phyloP scores from a whole-genome alignment of 176 grass and related monocot species.

The Saccharum officinarum region DNA sequence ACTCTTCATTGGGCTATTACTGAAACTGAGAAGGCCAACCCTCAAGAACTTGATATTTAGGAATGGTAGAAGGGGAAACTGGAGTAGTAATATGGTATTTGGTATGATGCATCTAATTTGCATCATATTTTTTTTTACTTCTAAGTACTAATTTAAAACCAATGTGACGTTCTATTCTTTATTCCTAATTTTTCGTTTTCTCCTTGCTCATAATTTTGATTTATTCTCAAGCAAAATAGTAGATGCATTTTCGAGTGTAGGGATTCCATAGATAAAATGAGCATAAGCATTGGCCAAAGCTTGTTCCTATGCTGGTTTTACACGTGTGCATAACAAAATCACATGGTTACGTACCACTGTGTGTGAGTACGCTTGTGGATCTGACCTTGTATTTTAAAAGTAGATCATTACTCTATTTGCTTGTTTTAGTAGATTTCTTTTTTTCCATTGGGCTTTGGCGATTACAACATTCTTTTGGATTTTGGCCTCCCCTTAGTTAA shows the following conservation, averaged over 20 bases:
- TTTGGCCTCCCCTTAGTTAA: background rate
- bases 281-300: background rate
- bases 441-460: background rate
- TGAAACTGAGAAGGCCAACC: too few relatives aligned
- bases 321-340: background rate
- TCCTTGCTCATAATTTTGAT: background rate
- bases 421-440: background rate
- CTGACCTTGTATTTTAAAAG: background rate
- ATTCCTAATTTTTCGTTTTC: background rate
- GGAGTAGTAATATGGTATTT: background rate
- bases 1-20: background rate
- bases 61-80: background rate
- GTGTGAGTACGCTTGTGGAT: background rate
- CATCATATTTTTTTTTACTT: too few relatives aligned
- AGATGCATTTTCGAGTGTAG: background rate
- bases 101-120: background rate
- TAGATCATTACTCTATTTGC: background rate
- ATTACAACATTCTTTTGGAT: background rate
- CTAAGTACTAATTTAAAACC: background rate
- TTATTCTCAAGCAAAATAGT: background rate
- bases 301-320: background rate
- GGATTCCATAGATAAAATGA: background rate
- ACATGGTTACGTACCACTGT: background rate
- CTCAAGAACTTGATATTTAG: background rate
- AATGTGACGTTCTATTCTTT: background rate